Conservation (phyloP, 2,329 filamentous ascomycete species). For the Chaetomiaceae sp. region DNA sequence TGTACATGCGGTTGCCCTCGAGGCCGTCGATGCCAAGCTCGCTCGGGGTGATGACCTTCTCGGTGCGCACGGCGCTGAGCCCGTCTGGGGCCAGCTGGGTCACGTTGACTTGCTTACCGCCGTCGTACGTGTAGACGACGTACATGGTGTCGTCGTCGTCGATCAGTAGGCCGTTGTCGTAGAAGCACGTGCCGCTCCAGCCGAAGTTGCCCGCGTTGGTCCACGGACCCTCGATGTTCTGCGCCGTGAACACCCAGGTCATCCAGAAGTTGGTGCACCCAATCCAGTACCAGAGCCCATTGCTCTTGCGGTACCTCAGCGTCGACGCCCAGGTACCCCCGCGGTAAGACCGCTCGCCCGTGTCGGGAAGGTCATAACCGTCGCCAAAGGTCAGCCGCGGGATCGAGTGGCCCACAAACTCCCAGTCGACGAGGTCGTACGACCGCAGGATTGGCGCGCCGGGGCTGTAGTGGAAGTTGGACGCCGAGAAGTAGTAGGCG, state of each 20-base stretch:
- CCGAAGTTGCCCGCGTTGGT: not conserved
- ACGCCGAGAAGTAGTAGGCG: slow-evolving; percentile 6
- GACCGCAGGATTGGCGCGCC: slow-evolving; percentile 7
- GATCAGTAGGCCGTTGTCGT: slow-evolving; percentile 9
- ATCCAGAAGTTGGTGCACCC: slow-evolving; percentile 9
- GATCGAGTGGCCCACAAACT: slow-evolving; percentile 7
- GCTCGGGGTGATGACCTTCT: not conserved
- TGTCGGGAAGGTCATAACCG: slow-evolving; percentile 3
- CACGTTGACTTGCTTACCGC: slow-evolving; percentile 7
- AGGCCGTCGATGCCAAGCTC: slow-evolving; percentile 1
- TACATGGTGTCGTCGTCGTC: slow-evolving; percentile 12
- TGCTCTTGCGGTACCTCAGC: slow-evolving; percentile 8
- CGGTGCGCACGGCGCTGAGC: slow-evolving; percentile 2
- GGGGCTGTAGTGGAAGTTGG: slow-evolving; percentile 11
- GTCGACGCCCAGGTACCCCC: slow-evolving; percentile 9
- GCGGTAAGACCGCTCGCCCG: slow-evolving; percentile 1
- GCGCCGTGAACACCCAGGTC: slow-evolving; percentile 8
- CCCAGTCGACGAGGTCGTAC: slow-evolving; percentile 12
- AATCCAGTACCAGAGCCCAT: slow-evolving; percentile 6
- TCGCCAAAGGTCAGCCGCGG: slow-evolving; percentile 5
- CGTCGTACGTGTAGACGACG: slow-evolving; percentile 3
- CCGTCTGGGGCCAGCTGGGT: slow-evolving; percentile 9
- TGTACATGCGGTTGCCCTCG: slow-evolving; percentile 12
- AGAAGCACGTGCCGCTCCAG: slow-evolving; percentile 2
- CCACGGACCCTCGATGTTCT: slow-evolving; percentile 3